A percentile compares a stretch with the other conserved stretches of the same genome.
phyloP scores from a whole-genome alignment of 2,329 filamentous ascomycete species.

The Pyrenochaeta sp. region DNA sequence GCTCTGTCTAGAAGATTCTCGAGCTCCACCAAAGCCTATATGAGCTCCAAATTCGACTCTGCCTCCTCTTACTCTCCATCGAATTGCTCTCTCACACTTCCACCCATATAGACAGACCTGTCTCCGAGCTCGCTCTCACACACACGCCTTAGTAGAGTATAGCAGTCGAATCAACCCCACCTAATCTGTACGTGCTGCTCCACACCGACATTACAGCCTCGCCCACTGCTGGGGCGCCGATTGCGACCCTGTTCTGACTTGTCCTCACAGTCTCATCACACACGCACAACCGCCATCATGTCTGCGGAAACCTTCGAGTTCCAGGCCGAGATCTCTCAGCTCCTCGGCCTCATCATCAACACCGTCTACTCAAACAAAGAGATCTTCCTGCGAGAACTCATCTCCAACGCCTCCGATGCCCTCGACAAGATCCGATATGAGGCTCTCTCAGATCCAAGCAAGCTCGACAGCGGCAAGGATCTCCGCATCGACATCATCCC shows the following conservation, averaged over 20 bases:
- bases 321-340: constrained; percentile 99
- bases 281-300: constrained; percentile 66
- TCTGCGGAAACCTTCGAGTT: constrained; percentile 97
- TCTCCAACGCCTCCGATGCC: constrained; percentile 98
- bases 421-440: constrained; percentile 99
- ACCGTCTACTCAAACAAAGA: constrained; percentile 99
- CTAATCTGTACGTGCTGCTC: constrained; percentile 33
- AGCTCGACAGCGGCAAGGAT: constrained; percentile 97
- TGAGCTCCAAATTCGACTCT: constrained; percentile 38
- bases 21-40: constrained; percentile 46
- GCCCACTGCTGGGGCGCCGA: constrained; percentile 9
- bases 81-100: constrained; percentile 31
- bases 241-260: constrained; percentile 16
- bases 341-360: constrained; percentile 99
- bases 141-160: constrained; percentile 28
- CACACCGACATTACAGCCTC: constrained; percentile 20
- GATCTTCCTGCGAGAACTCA: constrained; percentile 98
- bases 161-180: constrained; percentile 28
- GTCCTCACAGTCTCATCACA: constrained; percentile 21
- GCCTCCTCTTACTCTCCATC: constrained; percentile 28
- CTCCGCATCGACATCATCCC: constrained; percentile 99
- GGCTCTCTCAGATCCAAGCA: constrained; percentile 93
- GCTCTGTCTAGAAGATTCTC: constrained; percentile 49
- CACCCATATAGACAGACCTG: constrained; percentile 26
- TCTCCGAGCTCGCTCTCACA: constrained; percentile 34